Evolutionary conservation across 176 grass and related monocot genomes (phyloP), one percentile per base, ranked within the genome.

Genomic region (Musa beccarii): DNA sequence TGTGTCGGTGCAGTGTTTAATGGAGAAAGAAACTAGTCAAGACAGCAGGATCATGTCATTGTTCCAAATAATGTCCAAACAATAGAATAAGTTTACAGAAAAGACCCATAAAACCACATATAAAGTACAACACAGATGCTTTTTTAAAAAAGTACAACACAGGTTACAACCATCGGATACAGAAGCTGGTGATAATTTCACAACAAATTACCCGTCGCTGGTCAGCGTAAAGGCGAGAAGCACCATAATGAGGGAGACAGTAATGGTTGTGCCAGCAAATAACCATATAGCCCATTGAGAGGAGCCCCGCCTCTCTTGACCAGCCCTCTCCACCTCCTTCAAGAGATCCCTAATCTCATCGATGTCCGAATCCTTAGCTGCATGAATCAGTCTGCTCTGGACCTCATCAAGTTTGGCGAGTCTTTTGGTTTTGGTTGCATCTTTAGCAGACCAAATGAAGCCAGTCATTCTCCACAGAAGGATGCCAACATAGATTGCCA

Each of bases 401-500:
- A 93, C 66, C 82, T 91, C 71, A 0, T 93, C 86, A 1, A 98
- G 85, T 66, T 93, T 93, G 56, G 82, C 82, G 28, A 90, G 86
- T 59, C 80, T 83, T 85, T 72, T 87, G n/a, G 80, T 69, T 55
- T 66, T 85, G 50, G 59, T 66, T 9, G 51, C 57, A 63, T 89
- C 90, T 53, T 73, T 76, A 0, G 75, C 80, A 1, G 90, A 91
- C 90, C 94, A 98, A 61, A 98, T 83, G 83, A 93, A 93, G 26
- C 82, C 28, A 1, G 86, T 93, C 80, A 92, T 81, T 75, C 88
- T 89, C 90, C 94, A 98, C 57, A 93, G 62, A 10, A 98, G 79
- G 70, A 98, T 78, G 65, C 94, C 88, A 0, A 93, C 82, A 9
- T 98, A 98, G 75, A 98, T 91, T n/a, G 94, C 94, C 8, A 85